Base-by-base conservation (phyloP, 2,329 filamentous ascomycete genomes). In the Ambrosiella beaveri region DNA sequence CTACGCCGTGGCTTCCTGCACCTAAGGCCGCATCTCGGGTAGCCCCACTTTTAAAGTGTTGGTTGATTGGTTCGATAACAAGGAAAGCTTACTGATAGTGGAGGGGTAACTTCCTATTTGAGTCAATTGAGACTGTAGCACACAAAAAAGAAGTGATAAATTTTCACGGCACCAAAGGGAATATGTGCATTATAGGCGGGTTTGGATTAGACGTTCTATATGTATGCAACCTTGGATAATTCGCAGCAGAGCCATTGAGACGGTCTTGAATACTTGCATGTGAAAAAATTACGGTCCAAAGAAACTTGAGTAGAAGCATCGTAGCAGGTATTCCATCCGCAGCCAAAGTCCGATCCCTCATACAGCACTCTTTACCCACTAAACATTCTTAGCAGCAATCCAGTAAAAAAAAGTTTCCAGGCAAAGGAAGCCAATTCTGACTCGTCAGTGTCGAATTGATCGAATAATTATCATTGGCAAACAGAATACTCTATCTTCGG, bases 401-500 rank as follows among this genome's bases (percentile, higher is more conserved):
- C 47, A 2, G 17, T 13, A 27, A 3, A 11, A 51, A 51, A 36
- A 51, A 51, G 27, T 51, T 51, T 27, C 47, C 12, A 51, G 47
- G 11, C 19, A 41, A 40, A 54, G 52, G 52, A 54, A 54, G 38
- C 52, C 38, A 54, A 54, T 54, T 38, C 52, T 54, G 36, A 41
- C 38, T 54, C n/a, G 12, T 35, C 52, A 19, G 52, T 54, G 52
- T 54, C 38, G 27, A 54, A 54, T 54, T 38, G 36, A 54, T 54
- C 52, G 36, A 54, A 54, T 54, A 54, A 54, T 54, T 54, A 54
- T 54, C 38, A 12, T 41, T 47, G 54, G 8, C 54, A 47, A 38
- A 19, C 54, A n/a, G n/a, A 47, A 36, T 45, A 19, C 27, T 57
- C 50, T 59, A 54, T 53, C 54, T 57, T 60, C 58, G 58, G 58